phyloP scores from a whole-genome alignment of 1,284 basidiomycete genomes.

The Rhizoctonia solani region DNA sequence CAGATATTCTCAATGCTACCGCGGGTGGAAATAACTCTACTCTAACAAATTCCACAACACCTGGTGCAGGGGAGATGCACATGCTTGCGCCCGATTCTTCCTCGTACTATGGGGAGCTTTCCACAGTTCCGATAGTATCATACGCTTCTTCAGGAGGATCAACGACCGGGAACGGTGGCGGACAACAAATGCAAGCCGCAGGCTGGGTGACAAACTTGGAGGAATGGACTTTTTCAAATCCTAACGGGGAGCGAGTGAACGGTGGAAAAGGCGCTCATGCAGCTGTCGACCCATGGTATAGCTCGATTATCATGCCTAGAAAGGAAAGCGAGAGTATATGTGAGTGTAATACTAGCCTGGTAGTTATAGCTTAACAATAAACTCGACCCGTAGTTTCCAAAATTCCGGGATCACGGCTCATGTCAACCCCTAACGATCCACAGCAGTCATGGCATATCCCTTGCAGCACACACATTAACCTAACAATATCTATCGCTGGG shows the following conservation, averaged over 20 bases:
- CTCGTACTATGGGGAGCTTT: conserved; percentile 1
- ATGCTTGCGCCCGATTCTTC: conserved; percentile 17
- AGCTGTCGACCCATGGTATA: conserved; percentile 27
- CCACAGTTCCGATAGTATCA: neutral
- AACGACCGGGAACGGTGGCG: conserved; percentile 4
- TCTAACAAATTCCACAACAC: neutral
- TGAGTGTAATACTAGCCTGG: neutral
- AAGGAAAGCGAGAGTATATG: conserved; percentile 18
- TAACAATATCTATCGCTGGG: conserved; percentile 11
- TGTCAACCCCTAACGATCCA: neutral
- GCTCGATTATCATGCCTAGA: conserved; percentile 15
- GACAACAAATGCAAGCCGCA: conserved; percentile 20
- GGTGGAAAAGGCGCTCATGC: conserved; percentile 12
- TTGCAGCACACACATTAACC: conserved; percentile 17
- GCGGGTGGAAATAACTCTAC: neutral
- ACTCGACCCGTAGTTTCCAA: conserved; percentile 1
- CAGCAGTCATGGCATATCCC: conserved; percentile 22
- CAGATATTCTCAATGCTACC: conserved; percentile 6
- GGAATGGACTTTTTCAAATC: conserved; percentile 20
- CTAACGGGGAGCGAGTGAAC: neutral
- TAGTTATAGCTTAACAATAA: neutral
- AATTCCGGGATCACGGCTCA: conserved; percentile 18
- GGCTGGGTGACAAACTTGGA: conserved; percentile 24
- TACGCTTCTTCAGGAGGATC: neutral
- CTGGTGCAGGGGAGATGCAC: conserved; percentile 21